phyloP scores from a whole-genome alignment of 2,329 filamentous ascomycete genomes.

The Cladophialophora exuberans region DNA sequence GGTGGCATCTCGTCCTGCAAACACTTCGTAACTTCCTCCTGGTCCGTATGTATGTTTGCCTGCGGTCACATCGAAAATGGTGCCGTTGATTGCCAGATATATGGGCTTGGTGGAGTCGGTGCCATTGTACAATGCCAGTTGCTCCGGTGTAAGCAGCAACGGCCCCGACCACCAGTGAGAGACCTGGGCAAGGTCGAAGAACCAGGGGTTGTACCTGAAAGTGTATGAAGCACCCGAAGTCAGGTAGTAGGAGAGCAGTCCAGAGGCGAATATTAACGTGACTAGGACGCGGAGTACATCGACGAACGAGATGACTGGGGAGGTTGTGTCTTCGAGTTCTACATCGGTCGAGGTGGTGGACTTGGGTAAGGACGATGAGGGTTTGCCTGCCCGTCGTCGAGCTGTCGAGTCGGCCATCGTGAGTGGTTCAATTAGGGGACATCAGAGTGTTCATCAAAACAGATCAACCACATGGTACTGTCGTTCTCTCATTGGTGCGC shows the following conservation, averaged over 20 bases:
- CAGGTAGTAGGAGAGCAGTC: slow-evolving; percentile 74
- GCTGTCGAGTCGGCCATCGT: slow-evolving; percentile 19
- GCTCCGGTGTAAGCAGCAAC: slow-evolving; percentile 70
- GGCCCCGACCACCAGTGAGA: slow-evolving; percentile 64
- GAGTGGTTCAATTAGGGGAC: neutral
- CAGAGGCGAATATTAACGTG: slow-evolving; percentile 68
- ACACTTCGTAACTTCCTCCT: slow-evolving; percentile 83
- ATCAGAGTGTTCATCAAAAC: neutral
- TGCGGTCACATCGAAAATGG: slow-evolving; percentile 66
- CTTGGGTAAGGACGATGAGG: slow-evolving; percentile 1
- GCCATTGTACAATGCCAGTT: slow-evolving; percentile 79
- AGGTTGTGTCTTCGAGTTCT: slow-evolving; percentile 26
- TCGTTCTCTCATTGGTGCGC: neutral
- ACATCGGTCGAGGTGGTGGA: neutral
- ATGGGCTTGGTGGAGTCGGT: slow-evolving; percentile 73
- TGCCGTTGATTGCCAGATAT: slow-evolving; percentile 80
- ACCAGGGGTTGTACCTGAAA: slow-evolving; percentile 71
- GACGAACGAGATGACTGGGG: slow-evolving; percentile 50
- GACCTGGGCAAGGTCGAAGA: slow-evolving; percentile 61
- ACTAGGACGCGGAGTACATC: slow-evolving; percentile 71
- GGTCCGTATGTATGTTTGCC: slow-evolving; percentile 69
- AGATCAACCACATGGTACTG: neutral
- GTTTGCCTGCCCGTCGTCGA: slow-evolving; percentile 15
- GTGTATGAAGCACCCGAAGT: slow-evolving; percentile 70
- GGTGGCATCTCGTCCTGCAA: slow-evolving; percentile 83